Base-by-base conservation (phyloP, 306 rosid genomes). In the Medicago ruthenica region DNA sequence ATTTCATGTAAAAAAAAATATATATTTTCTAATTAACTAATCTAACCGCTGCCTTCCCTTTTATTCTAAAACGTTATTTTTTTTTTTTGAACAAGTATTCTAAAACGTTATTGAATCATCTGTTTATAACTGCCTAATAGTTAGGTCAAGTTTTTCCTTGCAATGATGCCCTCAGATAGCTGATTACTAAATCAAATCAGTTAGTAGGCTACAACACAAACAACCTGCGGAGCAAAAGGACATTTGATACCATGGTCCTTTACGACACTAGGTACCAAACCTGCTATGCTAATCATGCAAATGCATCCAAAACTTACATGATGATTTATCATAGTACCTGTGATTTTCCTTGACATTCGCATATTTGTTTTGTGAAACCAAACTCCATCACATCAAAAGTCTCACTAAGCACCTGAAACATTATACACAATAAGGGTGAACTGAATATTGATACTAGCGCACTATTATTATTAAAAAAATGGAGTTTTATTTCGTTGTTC, bases 401-500 rank as follows among this genome's bases (percentile, higher is more conserved):
- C 82, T 85, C 90, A 80, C 97, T 89, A 71, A 94, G 96, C 81
- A 87, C 88, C 98, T 94, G 95, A 79, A 83, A 85, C 16, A 47
- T 75, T 75, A 50, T 64, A 45, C 68, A 79, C 10, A 31, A 72
- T 7, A 36, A 37, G 73, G 45, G 27, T 2, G 9, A 27, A 27
- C 31, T 27, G 31, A 27, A 27, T 70, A 59, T 66, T 62, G 59
- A 63, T 48, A 31, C 71, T 64, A 66, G 47, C 7, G 53, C 21
- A 55, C 34, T 55, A 50, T 24, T 59, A 13, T 77, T 37, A 82
- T 51, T 65, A 22, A 54, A 51, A 31, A 75, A 63, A 60, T 0
- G 54, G 76, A 83, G 48, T 59, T 47, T 59, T 70, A 18, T 63
- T 71, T 65, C 44, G 12, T 54, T 54, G 50, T 58, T 20, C 21